These are phyloP conservation scores for Trichophyton benhamiae DNA, from an alignment of 2,329 filamentous ascomycete species.

Conservation along the genomic window DNA sequence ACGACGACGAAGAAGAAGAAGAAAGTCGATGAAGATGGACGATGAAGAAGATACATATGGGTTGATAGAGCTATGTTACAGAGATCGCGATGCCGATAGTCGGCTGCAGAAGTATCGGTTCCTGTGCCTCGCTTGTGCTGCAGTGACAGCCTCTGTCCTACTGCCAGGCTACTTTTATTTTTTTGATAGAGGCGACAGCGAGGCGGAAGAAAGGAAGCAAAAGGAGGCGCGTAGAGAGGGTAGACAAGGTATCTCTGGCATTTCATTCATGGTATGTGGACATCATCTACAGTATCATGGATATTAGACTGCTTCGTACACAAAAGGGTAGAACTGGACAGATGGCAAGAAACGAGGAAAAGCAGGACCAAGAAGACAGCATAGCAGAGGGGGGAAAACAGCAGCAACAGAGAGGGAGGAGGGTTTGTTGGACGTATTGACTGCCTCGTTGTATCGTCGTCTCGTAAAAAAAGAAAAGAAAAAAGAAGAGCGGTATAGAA, in stretches of 20 bases:
- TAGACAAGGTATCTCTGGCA: neutral
- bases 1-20: no score
- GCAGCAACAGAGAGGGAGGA: neutral
- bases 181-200: neutral
- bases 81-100: neutral
- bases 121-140: neutral
- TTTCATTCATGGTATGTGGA: neutral
- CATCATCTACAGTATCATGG: neutral
- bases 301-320: neutral
- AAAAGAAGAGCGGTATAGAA: no score
- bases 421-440: neutral
- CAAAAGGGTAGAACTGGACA: conserved; percentile 7
- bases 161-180: neutral
- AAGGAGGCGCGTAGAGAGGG: neutral
- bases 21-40: neutral
- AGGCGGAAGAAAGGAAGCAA: neutral
- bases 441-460: neutral
- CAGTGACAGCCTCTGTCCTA: neutral
- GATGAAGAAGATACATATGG: no score
- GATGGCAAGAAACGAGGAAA: neutral
- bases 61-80: neutral
- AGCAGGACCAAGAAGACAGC: neutral
- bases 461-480: neutral
- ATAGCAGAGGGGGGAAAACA: neutral
- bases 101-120: neutral